Evolutionary conservation across 345 rosid species (phyloP).

Genomic region (Eutrema heterophyllum): DNA sequence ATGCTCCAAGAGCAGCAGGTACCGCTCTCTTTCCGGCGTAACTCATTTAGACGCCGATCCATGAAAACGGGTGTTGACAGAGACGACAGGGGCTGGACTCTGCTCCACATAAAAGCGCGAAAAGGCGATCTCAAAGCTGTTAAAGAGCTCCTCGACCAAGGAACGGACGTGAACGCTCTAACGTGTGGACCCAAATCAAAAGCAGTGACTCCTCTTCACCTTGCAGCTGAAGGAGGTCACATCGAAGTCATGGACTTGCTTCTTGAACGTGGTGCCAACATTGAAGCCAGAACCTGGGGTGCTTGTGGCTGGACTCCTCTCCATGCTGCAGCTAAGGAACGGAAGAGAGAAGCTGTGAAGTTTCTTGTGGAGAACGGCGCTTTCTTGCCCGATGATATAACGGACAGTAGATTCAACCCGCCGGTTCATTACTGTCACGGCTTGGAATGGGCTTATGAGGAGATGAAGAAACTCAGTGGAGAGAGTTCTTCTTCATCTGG

Average conservation of each 20-base stretch:
- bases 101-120: constrained; percentile 75
- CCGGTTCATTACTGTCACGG: constrained; percentile 92
- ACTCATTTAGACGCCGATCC: constrained; percentile 50
- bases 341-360: constrained; percentile 75
- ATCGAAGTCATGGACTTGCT: constrained; percentile 80
- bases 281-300: constrained; percentile 88
- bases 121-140: constrained; percentile 80
- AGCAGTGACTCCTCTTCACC: constrained; percentile 88
- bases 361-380: constrained; percentile 83
- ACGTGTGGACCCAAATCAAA: constrained; percentile 88
- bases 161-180: constrained; percentile 70
- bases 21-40: constrained; percentile 26
- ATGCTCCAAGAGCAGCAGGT: constrained; percentile 47
- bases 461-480: constrained; percentile 48
- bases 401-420: constrained; percentile 79
- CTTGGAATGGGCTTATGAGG: constrained; percentile 95
- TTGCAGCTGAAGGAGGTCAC: constrained; percentile 94
- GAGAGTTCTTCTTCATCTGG: constrained; percentile 21
- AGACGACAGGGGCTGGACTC: constrained; percentile 81
- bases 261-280: constrained; percentile 90
- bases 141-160: constrained; percentile 63
- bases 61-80: constrained; percentile 34
- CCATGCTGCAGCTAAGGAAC: constrained; percentile 78
- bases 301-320: constrained; percentile 98
- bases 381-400: constrained; percentile 75